Evolutionary conservation across 176 grass and related monocot genomes (phyloP), one percentile per base, ranked within the genome.

Genomic region (Avena sativa): DNA sequence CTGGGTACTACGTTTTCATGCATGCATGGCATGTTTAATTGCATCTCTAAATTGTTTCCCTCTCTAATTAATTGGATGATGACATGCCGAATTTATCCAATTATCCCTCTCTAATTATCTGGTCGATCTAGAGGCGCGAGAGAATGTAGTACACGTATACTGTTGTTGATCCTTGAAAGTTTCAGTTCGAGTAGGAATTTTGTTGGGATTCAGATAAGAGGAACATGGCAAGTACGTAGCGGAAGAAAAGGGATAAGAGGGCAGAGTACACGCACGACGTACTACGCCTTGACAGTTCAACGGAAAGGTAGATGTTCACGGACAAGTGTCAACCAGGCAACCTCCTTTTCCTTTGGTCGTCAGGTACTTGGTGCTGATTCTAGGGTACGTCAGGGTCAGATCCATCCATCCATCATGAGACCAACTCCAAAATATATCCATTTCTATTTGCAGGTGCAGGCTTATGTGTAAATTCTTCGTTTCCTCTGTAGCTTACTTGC

Each of bases 251-350:
- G 23, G 73, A 76, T 76, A 55, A 76, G 49, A 56, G 15, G 50
- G 26, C 13, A 51, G 23, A 28, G 72, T 75, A 75, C 47, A 52
- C 47, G 47, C 13, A 76, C 48, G 47, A 76, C 73, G 73, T 76
- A 38, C 58, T 3, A 80, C 34, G 74, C 4, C 11, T 12, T 59
- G 87, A 79, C 74, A 79, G 64, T 84, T 79, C 28, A 89, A 84
- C 74, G 53, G 75, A 89, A 84, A 84, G 28, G 28, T 25, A 15
- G 74, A 75, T 49, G 44, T 51, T n/a, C 74, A 30, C 36, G 80
- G 84, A 84, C 87, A 84, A 63, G 81, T 89, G 87, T 89, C 75
- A 63, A 62, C 2, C 52, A 14, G 78, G 53, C 53, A 51, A 71
- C 81, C 20, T 47, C 19, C 23, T 38, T 79, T 76, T 52, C 8